A percentile compares a stretch with the other conserved stretches of the same genome.
Evolutionary conservation across 805 yeast genomes (phyloP).

Genomic region (Komagataella phaffii): DNA sequence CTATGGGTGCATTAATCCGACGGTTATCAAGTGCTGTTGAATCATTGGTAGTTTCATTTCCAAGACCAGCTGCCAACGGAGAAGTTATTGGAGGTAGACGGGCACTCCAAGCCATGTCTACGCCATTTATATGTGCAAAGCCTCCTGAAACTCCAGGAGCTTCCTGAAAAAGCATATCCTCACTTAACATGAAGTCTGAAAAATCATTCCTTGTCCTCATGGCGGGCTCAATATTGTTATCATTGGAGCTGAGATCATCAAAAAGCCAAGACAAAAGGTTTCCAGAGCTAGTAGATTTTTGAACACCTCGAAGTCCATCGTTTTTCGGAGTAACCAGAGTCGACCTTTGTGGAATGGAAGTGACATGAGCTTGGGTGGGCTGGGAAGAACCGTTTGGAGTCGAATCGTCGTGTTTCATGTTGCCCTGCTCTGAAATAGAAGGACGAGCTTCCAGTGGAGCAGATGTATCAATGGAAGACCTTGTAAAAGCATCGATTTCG

Average conservation of each 20-base stretch:
- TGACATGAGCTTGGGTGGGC: not conserved
- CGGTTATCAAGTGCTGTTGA: not conserved
- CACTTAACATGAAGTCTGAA: not conserved
- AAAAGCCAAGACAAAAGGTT: slow-evolving; percentile 3
- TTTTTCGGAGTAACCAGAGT: not conserved
- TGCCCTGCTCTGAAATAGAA: not conserved
- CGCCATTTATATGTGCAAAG: not conserved
- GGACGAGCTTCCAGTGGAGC: not conserved
- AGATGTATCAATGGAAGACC: not conserved
- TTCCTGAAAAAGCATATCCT: not conserved
- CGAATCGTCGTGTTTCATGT: not conserved
- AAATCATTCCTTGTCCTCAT: not conserved
- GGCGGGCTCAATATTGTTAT: not conserved
- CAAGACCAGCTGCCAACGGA: not conserved
- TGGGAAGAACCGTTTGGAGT: not conserved
- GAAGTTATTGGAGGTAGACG: not conserved
- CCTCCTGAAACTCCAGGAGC: not conserved
- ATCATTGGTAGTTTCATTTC: slow-evolving; percentile 1
- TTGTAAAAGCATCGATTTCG: not conserved
- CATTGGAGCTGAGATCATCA: not conserved
- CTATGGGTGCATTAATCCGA: not conserved
- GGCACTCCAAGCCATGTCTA: not conserved
- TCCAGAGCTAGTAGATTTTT: not conserved
- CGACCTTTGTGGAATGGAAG: not conserved
- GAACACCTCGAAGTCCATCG: not conserved